Percentiles rank a stretch among this genome's conserved stretches.
Evolutionary conservation across 106 monocot genomes (phyloP).

Genomic region (Phalaenopsis equestris): DNA sequence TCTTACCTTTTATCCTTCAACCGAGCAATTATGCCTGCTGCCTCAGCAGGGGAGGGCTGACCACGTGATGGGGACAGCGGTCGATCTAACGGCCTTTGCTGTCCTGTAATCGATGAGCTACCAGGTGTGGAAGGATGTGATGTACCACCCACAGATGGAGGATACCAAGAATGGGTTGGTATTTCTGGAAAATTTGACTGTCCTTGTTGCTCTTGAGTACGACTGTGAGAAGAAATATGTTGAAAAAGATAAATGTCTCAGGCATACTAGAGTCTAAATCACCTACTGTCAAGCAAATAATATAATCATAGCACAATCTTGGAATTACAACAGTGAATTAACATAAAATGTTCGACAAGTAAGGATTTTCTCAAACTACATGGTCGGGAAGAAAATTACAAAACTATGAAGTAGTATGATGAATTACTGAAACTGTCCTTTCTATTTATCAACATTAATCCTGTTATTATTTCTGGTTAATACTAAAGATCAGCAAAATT

Average conservation of each 20-base stretch:
- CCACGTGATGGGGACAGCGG: constrained; percentile 41
- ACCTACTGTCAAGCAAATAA: neutral
- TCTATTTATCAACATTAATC: neutral
- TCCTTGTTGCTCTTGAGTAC: constrained; percentile 31
- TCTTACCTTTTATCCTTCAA: constrained; percentile 84
- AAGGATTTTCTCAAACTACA: neutral
- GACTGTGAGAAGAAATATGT: constrained; percentile 13
- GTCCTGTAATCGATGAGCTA: constrained; percentile 30
- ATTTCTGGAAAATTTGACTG: constrained; percentile 33
- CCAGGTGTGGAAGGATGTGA: constrained; percentile 38
- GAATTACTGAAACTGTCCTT: neutral
- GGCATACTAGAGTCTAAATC: neutral
- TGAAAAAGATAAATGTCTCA: no score
- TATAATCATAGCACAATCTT: neutral
- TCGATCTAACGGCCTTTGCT: constrained; percentile 45
- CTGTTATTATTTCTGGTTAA: neutral
- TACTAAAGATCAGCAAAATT: neutral
- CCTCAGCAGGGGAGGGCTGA: constrained; percentile 69
- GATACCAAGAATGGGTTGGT: constrained; percentile 77
- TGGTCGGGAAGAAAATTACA: neutral
- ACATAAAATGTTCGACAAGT: neutral
- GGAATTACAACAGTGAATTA: neutral
- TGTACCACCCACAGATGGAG: constrained; percentile 48
- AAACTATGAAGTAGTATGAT: neutral
- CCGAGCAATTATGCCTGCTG: constrained; percentile 61